These are phyloP conservation scores for Talaromyces ruber DNA, from an alignment of 495 filamentous ascomycete species.

Conservation along the genomic window DNA sequence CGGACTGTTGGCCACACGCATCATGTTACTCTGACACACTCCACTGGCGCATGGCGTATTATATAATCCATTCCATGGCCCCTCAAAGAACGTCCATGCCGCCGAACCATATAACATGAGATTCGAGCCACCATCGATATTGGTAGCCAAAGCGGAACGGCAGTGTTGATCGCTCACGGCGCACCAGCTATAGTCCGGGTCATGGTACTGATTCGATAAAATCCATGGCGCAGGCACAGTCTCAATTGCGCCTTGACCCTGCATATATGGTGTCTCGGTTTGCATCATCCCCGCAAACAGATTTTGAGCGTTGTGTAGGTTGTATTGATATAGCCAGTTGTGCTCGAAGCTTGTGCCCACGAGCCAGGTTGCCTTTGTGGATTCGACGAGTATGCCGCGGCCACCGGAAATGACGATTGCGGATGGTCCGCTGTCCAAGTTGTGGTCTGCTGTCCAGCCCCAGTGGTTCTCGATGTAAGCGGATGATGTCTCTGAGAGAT, in stretches of 20 bases:
- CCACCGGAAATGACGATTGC: slow-evolving; percentile 25
- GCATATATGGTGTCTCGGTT: slow-evolving; percentile 27
- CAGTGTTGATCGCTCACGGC: slow-evolving; percentile 11
- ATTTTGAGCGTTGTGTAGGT: slow-evolving; percentile 22
- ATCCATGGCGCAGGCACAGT: slow-evolving; percentile 23
- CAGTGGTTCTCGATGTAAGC: slow-evolving; percentile 40
- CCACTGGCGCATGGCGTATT: slow-evolving; percentile 3
- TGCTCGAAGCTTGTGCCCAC: slow-evolving; percentile 18
- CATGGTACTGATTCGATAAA: slow-evolving; percentile 19
- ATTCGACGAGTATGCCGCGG: slow-evolving; percentile 29
- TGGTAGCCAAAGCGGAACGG: slow-evolving; percentile 16
- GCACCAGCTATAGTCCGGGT: slow-evolving; percentile 17
- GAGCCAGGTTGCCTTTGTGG: slow-evolving; percentile 16
- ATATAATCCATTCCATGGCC: slow-evolving; percentile 7
- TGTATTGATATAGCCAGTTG: slow-evolving; percentile 29
- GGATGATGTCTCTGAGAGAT: slow-evolving; percentile 30
- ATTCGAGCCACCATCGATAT: slow-evolving; percentile 22
- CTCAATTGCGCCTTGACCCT: slow-evolving; percentile 10
- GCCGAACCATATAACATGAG: slow-evolving; percentile 37
- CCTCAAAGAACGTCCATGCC: slow-evolving; percentile 30
- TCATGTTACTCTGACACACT: slow-evolving; percentile 7
- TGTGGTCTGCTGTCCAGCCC: slow-evolving; percentile 39
- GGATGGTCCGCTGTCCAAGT: slow-evolving; percentile 15
- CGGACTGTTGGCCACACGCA: slow-evolving; percentile 5
- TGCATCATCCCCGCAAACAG: slow-evolving; percentile 25